A percentile compares a stretch with the other conserved stretches of the same genome.
Conservation (phyloP, 805 yeast species). For the Pichia heedii region DNA sequence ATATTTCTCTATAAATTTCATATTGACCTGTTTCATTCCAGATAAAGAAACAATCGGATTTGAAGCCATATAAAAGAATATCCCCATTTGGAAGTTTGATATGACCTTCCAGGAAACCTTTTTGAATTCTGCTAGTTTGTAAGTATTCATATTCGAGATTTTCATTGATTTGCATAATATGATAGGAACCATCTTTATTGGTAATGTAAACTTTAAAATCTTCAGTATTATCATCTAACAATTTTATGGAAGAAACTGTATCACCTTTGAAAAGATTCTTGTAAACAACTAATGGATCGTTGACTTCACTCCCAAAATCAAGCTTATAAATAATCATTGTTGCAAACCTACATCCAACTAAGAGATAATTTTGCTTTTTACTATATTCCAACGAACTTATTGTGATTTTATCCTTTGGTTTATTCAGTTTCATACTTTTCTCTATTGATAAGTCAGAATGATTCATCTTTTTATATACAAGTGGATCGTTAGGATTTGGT, state of each 20-base stretch:
- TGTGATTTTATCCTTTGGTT: slow-evolving; percentile 35
- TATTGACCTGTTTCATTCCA: slow-evolving; percentile 75
- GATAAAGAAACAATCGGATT: slow-evolving; percentile 64
- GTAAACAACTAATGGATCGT: slow-evolving; percentile 26
- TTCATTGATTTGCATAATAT: slow-evolving; percentile 28
- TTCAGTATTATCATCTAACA: slow-evolving; percentile 21
- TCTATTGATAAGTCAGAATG: slow-evolving; percentile 20
- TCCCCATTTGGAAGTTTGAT: slow-evolving; percentile 30
- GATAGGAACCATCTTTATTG: slow-evolving; percentile 59
- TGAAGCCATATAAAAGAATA: slow-evolving; percentile 71
- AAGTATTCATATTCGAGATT: slow-evolving; percentile 7
- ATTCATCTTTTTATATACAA: slow-evolving; percentile 34
- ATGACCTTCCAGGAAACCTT: slow-evolving; percentile 79
- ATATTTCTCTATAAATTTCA: slow-evolving; percentile 59
- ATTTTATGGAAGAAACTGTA: slow-evolving; percentile 48
- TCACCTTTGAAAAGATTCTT: slow-evolving; percentile 56
- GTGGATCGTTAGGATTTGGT: slow-evolving; percentile 54
- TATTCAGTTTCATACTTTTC: slow-evolving; percentile 9
- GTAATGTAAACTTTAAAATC: slow-evolving; percentile 33
- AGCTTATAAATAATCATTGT: slow-evolving; percentile 50
- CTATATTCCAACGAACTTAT: slow-evolving; percentile 49
- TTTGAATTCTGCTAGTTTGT: slow-evolving; percentile 50
- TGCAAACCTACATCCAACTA: slow-evolving; percentile 68
- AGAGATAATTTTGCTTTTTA: slow-evolving; percentile 29
- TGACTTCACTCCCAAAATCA: slow-evolving; percentile 7